Percentiles rank a stretch among this genome's conserved stretches.
Conservation (phyloP, 2,329 filamentous ascomycete genomes). For the Dactylonectria macrodidyma region DNA sequence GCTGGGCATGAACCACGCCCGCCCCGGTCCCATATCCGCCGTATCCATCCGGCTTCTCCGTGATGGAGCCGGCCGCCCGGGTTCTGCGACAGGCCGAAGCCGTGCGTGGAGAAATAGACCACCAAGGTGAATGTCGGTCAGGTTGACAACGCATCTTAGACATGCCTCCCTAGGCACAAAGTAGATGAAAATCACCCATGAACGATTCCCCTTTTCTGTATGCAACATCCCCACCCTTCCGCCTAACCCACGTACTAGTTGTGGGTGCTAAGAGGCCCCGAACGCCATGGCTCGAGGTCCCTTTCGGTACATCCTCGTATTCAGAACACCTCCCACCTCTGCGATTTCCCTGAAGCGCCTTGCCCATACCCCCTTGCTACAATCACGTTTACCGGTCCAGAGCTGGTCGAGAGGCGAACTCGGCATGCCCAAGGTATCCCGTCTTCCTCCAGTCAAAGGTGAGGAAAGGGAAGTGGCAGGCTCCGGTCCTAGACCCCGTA, state of each 20-base stretch:
- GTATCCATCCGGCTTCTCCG: not conserved
- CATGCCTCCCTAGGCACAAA: conserved; percentile 24
- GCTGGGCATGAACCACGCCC: conserved; percentile 23
- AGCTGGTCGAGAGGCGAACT: conserved; percentile 17
- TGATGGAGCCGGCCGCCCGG: conserved; percentile 6
- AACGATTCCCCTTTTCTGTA: conserved; percentile 34
- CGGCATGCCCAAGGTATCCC: conserved; percentile 25
- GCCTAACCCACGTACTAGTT: conserved; percentile 19
- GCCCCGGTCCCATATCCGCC: conserved; percentile 18
- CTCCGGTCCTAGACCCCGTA: conserved; percentile 33
- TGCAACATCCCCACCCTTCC: conserved; percentile 32
- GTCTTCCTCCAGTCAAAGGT: conserved; percentile 25
- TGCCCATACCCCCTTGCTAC: conserved; percentile 22
- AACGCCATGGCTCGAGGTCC: conserved; percentile 25
- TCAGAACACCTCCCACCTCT: conserved; percentile 25
- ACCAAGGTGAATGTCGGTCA: conserved; percentile 24
- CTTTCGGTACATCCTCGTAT: conserved; percentile 21
- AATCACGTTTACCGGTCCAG: conserved; percentile 17
- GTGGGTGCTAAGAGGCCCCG: conserved; percentile 13
- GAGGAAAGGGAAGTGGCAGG: conserved; percentile 21
- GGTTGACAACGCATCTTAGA: conserved; percentile 25
- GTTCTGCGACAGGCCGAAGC: conserved; percentile 7
- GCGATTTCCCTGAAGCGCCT: conserved; percentile 17
- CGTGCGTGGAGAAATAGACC: conserved; percentile 26
- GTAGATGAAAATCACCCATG: conserved; percentile 31